Conservation (phyloP, 2,329 filamentous ascomycete genomes). For the Rutstroemia sp. region DNA sequence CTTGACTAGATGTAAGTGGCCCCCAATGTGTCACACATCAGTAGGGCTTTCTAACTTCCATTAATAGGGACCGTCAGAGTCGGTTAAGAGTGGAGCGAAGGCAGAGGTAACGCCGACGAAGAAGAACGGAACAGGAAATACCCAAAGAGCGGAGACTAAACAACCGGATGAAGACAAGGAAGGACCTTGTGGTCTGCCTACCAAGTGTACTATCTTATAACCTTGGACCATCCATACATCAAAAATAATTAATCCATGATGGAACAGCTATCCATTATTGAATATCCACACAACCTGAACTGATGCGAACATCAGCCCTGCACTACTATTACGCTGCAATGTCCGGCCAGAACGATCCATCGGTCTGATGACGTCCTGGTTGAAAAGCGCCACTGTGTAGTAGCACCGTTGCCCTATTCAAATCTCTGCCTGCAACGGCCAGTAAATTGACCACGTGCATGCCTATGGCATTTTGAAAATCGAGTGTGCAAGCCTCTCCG, state of each 20-base stretch:
- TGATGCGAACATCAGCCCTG: too few relatives aligned
- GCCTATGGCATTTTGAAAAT: too few relatives aligned
- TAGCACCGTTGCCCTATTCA: too few relatives aligned
- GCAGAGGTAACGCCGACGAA: conserved; percentile 22
- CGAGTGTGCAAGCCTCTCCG: too few relatives aligned
- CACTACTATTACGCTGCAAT: too few relatives aligned
- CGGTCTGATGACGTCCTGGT: too few relatives aligned
- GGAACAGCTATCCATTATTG: not conserved
- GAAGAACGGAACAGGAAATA: conserved; percentile 17
- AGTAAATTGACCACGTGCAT: too few relatives aligned
- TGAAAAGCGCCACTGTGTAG: too few relatives aligned
- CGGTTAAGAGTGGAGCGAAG: conserved; percentile 11
- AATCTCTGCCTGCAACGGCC: too few relatives aligned
- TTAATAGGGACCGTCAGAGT: conserved; percentile 33
- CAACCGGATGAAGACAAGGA: conserved; percentile 40
- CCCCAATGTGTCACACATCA: not conserved
- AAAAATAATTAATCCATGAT: not conserved
- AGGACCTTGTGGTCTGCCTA: conserved; percentile 70
- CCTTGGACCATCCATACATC: not conserved
- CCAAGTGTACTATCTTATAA: conserved; percentile 59
- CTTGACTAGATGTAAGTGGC: conserved; percentile 62
- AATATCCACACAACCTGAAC: too few relatives aligned
- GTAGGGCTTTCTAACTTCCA: not conserved
- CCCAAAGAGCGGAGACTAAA: conserved; percentile 13
- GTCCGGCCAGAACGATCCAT: too few relatives aligned